Base-by-base conservation (phyloP, 192 early-diverging fungal genomes). In the Entomortierella parvispora region DNA sequence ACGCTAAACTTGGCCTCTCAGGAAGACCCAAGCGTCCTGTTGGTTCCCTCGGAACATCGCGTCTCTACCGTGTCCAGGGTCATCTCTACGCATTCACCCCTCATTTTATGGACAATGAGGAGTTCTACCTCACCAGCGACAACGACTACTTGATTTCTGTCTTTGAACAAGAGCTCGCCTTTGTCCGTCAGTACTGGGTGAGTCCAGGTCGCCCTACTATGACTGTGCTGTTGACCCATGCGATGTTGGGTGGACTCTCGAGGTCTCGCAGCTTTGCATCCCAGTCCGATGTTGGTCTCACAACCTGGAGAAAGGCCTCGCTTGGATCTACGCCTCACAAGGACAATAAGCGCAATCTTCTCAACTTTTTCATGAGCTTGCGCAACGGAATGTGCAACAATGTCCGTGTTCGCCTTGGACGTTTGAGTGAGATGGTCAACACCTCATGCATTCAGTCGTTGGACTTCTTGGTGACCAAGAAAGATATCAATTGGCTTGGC, bases 81-180 rank as follows among this genome's bases (percentile, higher is more conserved):
- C 84, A 90, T 18, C 68, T 96, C 11, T 96, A 94, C 68, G 86
- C 92, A 1, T 96, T 96, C 62, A 87, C 92, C 1, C 94, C 94
- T 32, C 88, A 94, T 49, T 96, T 96, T 66, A 91, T 96, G 90
- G 92, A 96, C 65, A 88, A 83, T 51, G 92, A 93, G 58, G 90
- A 94, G 66, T 96, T 93, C 70, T 96, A 96, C 63, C 82, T 94
- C n/a, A 92, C 89, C 17, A 88, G 87, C 33, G 94, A 96, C 80
- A 89, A 90, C n/a, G 91, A 94, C 64, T 94, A 93, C 51, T 61
- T 96, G 45, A 89, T 96, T 9, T 90, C 88, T 33, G 68, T 88
- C 23, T 87, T 96, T 68, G 91, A 93, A 67, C 89, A 87, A 60
- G 92, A 94, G 61, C 58, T 96, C 37, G 80, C 83, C 14, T 94